Conservation (phyloP, 2,329 filamentous ascomycete species). For the Helminthosporium solani region DNA sequence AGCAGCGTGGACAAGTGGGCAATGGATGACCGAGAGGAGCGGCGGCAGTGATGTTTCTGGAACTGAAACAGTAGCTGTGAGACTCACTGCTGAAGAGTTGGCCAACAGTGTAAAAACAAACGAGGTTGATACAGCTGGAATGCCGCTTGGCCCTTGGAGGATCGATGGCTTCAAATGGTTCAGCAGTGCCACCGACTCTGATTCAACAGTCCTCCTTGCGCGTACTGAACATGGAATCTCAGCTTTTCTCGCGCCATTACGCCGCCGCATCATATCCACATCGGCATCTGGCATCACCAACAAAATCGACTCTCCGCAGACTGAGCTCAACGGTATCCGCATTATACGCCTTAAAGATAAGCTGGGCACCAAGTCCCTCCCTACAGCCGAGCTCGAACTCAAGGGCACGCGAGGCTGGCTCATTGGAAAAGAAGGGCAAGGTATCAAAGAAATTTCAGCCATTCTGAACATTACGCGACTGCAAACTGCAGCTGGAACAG, state of each 20-base stretch:
- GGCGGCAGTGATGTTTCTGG: conserved; percentile 69
- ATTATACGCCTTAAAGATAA: conserved; percentile 73
- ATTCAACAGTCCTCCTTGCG: conserved; percentile 66
- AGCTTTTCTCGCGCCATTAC: conserved; percentile 66
- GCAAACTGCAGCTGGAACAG: conserved; percentile 56
- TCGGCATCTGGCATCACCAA: conserved; percentile 7
- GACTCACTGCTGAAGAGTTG: conserved; percentile 24
- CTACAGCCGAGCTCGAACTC: conserved; percentile 68
- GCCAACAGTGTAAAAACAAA: conserved; percentile 23
- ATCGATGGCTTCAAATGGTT: conserved; percentile 74
- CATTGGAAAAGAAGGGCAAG: conserved; percentile 65
- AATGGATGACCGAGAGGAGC: conserved; percentile 75
- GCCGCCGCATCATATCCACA: conserved; percentile 30
- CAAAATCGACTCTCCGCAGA: conserved; percentile 20
- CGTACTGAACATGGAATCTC: conserved; percentile 57
- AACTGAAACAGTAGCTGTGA: conserved; percentile 62
- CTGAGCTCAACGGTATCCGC: conserved; percentile 64
- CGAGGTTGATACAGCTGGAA: conserved; percentile 29
- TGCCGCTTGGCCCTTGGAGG: conserved; percentile 57
- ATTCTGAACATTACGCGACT: conserved; percentile 68
- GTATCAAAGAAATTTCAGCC: conserved; percentile 66
- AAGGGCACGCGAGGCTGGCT: conserved; percentile 50
- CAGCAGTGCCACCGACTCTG: conserved; percentile 64
- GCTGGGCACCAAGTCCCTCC: conserved; percentile 67
- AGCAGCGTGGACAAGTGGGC: conserved; percentile 67